phyloP scores from a whole-genome alignment of 2,329 filamentous ascomycete genomes.

The Catunica adiposa region DNA sequence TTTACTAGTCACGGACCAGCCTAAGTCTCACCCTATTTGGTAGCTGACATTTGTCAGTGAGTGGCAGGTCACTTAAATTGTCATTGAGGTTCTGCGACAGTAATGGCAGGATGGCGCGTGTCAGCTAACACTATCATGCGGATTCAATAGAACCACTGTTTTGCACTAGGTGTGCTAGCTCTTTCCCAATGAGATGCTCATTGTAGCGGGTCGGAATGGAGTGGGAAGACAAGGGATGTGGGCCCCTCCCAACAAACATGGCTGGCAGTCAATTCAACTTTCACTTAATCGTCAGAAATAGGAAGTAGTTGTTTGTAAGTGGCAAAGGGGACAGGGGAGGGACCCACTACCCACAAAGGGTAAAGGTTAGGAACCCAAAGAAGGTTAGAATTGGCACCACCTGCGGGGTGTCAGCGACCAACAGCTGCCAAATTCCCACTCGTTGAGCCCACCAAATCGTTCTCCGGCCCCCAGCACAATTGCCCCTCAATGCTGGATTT shows the following conservation, averaged over 20 bases:
- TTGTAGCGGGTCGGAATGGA: background rate
- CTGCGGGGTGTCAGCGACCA: conserved; percentile 1
- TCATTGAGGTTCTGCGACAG: conserved; percentile 2
- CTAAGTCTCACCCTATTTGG: background rate
- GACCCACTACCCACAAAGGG: conserved; percentile 2
- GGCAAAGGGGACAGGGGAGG: background rate
- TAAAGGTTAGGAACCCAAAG: conserved; percentile 1
- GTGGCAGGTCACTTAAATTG: background rate
- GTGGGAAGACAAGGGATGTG: conserved; percentile 7
- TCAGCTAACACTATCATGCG: background rate
- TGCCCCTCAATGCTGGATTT: background rate
- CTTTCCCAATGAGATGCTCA: background rate
- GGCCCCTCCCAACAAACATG: conserved; percentile 13
- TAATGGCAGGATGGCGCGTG: conserved; percentile 3
- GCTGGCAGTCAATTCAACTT: background rate
- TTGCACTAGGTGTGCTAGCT: background rate
- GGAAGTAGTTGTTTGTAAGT: background rate
- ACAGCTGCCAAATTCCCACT: conserved; percentile 9
- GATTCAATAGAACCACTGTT: too few species aligned
- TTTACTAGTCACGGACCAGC: background rate
- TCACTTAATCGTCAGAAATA: conserved; percentile 3
- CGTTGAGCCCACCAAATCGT: conserved; percentile 12
- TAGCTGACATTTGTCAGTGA: background rate
- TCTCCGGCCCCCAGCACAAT: background rate
- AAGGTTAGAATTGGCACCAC: background rate